Conservation (phyloP, 2,329 filamentous ascomycete species). For the Xylariaceae sp. region DNA sequence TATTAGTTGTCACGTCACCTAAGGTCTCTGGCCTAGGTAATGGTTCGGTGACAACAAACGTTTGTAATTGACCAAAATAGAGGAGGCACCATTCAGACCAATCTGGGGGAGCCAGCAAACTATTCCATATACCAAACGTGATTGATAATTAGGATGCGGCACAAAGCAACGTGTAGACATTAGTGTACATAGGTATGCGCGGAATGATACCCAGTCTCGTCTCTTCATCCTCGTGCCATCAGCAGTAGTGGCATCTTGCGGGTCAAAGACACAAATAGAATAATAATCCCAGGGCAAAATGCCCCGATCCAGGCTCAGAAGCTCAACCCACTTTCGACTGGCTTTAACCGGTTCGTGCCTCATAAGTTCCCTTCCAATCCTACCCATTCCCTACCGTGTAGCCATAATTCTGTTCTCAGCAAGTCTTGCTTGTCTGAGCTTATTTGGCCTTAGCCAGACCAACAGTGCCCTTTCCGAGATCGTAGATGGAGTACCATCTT, state of each 20-base stretch:
- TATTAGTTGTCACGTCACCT: too few relatives aligned
- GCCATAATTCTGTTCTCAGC: background rate
- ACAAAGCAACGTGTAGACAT: conserved; percentile 1
- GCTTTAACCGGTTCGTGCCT: background rate
- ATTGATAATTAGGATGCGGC: background rate
- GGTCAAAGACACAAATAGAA: background rate
- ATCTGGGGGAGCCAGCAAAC: background rate
- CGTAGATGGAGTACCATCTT: conserved; percentile 93
- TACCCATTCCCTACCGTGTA: background rate
- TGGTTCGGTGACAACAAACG: too few relatives aligned
- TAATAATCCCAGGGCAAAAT: background rate
- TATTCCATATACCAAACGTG: background rate
- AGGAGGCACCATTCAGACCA: background rate
- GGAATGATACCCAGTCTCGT: background rate
- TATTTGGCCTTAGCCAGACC: conserved; percentile 78
- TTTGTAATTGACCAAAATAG: too few relatives aligned
- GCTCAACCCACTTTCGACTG: background rate
- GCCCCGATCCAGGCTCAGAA: background rate
- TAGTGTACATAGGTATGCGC: conserved; percentile 12
- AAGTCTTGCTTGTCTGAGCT: background rate
- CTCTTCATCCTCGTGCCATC: background rate
- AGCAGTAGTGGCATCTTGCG: background rate
- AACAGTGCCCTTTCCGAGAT: conserved; percentile 82
- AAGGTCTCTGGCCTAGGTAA: too few relatives aligned
- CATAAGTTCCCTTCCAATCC: background rate